Percentiles rank a stretch among this genome's conserved stretches.
These are phyloP conservation scores for Globisporangium cystogenes DNA, from an alignment of 352 stramenopile species.

Conservation along the genomic window DNA sequence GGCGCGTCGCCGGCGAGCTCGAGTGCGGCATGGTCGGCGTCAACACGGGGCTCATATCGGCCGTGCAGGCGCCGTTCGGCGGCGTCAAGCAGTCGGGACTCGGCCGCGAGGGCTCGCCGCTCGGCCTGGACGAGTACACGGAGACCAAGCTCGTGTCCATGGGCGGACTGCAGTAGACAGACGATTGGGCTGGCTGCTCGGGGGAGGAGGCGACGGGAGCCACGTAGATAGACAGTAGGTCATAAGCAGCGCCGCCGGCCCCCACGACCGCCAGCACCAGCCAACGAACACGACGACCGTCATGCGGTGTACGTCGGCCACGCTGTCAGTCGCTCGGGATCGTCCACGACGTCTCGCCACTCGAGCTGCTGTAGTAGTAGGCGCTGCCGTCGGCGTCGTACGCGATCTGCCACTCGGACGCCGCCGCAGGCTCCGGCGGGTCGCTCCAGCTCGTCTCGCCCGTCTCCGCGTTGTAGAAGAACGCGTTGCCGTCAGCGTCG, in stretches of 20 bases:
- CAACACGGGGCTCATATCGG: constrained; percentile 90
- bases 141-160: constrained; percentile 96
- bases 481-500: constrained; percentile 25
- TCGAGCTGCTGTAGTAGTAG: constrained; percentile 42
- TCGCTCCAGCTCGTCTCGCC: constrained; percentile 29
- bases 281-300: too few relatives aligned
- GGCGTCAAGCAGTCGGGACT: constrained; percentile 88
- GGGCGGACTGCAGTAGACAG: constrained; percentile 49
- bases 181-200: too few relatives aligned
- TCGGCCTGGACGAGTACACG: constrained; percentile 94
- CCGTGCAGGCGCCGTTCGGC: constrained; percentile 85
- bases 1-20: constrained; percentile 81
- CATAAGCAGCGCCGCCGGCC: too few relatives aligned
- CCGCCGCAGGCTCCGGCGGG: background rate
- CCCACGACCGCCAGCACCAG: too few relatives aligned
- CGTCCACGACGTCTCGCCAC: constrained; percentile 32
- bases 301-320: background rate
- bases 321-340: background rate
- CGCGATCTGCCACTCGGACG: background rate
- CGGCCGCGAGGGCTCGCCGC: constrained; percentile 84
- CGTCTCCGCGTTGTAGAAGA: constrained; percentile 34
- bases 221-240: background rate
- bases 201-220: too few relatives aligned
- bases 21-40: constrained; percentile 94
- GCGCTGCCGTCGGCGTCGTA: constrained; percentile 16